phyloP scores from a whole-genome alignment of 2,329 filamentous ascomycete genomes.

The Paracamarosporium sp. region DNA sequence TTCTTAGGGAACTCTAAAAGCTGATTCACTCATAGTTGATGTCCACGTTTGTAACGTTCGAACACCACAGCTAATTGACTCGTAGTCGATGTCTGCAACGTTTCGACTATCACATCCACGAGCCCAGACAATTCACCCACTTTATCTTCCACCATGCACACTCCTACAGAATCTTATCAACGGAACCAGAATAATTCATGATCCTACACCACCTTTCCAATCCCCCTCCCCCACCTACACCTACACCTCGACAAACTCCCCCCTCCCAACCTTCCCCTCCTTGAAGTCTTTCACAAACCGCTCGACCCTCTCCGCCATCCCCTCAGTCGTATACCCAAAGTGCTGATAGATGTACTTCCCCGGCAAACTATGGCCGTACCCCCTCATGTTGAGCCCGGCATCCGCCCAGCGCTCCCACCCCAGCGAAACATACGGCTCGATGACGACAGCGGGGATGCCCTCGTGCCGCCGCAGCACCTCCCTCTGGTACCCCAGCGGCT shows the following conservation, averaged over 20 bases:
- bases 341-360: constrained; percentile 18
- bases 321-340: constrained; percentile 7
- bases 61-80: too few species aligned
- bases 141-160: too few species aligned
- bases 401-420: constrained; percentile 20
- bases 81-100: too few species aligned
- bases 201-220: too few species aligned
- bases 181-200: too few species aligned
- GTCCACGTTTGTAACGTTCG: too few species aligned
- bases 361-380: constrained; percentile 14
- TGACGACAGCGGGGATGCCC: constrained; percentile 16
- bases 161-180: too few species aligned
- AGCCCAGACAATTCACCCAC: too few species aligned
- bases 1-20: too few species aligned
- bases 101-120: too few species aligned
- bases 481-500: constrained; percentile 14
- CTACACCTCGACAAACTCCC: constrained; percentile 18
- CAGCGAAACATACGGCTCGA: constrained; percentile 17
- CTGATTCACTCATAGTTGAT: too few species aligned
- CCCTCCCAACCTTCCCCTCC: constrained; percentile 11
- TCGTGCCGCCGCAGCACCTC: constrained; percentile 11
- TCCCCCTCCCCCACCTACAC: too few species aligned
- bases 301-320: constrained; percentile 5
- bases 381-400: constrained; percentile 14
- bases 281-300: constrained; percentile 5